Percentiles rank a stretch among this genome's conserved stretches.
These are phyloP conservation scores for Chenopodium berlandieri DNA, from an alignment of 148 eudicot genomes.

Conservation along the genomic window DNA sequence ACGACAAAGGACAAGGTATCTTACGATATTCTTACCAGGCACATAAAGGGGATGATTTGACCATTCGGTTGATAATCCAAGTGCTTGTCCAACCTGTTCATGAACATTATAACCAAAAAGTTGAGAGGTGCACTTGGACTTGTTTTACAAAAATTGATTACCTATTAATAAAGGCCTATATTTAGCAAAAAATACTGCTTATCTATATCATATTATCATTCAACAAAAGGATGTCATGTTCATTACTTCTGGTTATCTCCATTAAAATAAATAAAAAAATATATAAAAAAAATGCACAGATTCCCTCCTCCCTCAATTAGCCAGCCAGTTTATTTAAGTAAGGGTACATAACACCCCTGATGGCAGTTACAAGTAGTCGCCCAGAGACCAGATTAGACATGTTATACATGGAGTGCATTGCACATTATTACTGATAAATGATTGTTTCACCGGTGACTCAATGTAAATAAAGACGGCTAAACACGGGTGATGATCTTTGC, in stretches of 20 bases:
- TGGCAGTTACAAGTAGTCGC: neutral
- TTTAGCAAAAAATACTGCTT: too few species aligned
- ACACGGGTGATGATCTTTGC: too few species aligned
- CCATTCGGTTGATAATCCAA: conserved; percentile 90
- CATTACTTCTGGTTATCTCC: too few species aligned
- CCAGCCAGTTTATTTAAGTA: too few species aligned
- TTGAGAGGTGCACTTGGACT: neutral
- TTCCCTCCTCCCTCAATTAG: neutral
- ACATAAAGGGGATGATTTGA: conserved; percentile 77
- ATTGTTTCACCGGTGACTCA: too few species aligned
- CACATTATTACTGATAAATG: too few species aligned
- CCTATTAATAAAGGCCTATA: too few species aligned
- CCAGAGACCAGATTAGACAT: neutral
- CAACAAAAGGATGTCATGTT: too few species aligned
- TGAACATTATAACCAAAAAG: neutral
- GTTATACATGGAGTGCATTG: too few species aligned
- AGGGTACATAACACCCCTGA: neutral
- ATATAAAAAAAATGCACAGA: neutral
- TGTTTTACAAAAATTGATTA: neutral
- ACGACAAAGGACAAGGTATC: neutral
- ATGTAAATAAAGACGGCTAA: too few species aligned
- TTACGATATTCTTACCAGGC: conserved; percentile 43
- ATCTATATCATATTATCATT: too few species aligned
- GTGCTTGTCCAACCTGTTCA: conserved; percentile 84
- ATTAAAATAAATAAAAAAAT: too few species aligned